Conservation (phyloP, 106 monocot genomes). For the Dioscorea dumetorum region DNA sequence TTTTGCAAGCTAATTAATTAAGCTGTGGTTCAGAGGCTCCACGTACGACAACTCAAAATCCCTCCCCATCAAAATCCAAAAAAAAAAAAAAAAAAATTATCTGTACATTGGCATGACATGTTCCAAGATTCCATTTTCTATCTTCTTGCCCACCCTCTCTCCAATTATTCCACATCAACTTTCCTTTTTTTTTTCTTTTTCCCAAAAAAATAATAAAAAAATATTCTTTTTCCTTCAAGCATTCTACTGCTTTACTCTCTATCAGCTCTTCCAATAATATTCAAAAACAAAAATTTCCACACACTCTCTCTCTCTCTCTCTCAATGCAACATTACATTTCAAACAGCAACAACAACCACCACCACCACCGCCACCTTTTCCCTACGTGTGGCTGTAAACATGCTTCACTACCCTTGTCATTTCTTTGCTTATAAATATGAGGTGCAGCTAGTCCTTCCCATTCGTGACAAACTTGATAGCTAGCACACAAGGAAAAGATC, state of each 20-base stretch:
- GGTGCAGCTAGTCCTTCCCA: neutral
- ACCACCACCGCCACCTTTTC: too few relatives aligned
- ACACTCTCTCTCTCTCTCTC: neutral
- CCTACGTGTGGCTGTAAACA: too few relatives aligned
- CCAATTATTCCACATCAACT: neutral
- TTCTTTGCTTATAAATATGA: neutral
- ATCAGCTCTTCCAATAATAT: neutral
- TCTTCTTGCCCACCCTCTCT: slow-evolving; percentile 9
- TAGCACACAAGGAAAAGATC: too few relatives aligned
- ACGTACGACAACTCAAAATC: neutral
- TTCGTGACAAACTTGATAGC: neutral
- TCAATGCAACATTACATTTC: too few relatives aligned
- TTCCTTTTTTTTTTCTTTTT: too few relatives aligned
- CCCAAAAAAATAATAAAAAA: too few relatives aligned
- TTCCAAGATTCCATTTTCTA: slow-evolving; percentile 13
- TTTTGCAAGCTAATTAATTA: too few relatives aligned
- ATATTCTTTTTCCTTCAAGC: too few relatives aligned
- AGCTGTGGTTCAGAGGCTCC: neutral
- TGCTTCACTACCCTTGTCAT: too few relatives aligned
- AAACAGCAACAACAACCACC: too few relatives aligned
- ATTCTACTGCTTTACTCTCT: too few relatives aligned
- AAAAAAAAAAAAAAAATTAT: neutral
- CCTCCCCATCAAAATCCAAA: slow-evolving; percentile 1
- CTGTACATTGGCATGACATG: slow-evolving; percentile 12
- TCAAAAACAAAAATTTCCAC: too few relatives aligned